phyloP scores from a whole-genome alignment of 2,329 filamentous ascomycete species.

The Stemphylium vesicarium region DNA sequence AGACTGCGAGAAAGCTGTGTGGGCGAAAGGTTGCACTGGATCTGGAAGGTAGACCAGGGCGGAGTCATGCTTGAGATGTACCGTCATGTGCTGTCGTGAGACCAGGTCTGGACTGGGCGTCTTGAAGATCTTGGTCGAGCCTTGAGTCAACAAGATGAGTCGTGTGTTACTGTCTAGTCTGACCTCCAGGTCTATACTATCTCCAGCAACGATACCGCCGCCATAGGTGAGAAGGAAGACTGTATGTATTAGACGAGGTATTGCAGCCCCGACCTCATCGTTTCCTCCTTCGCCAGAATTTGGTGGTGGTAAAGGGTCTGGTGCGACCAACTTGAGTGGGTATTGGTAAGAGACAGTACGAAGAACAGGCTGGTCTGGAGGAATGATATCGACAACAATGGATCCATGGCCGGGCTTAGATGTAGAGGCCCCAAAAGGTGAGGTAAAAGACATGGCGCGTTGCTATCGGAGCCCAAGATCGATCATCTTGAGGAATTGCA shows the following conservation, averaged over 20 bases:
- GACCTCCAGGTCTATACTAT: slow-evolving; percentile 76
- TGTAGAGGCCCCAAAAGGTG: slow-evolving; percentile 78
- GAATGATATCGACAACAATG: slow-evolving; percentile 75
- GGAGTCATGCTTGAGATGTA: slow-evolving; percentile 56
- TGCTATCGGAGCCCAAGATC: slow-evolving; percentile 13
- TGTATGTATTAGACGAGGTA: slow-evolving; percentile 66
- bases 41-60: slow-evolving; percentile 77
- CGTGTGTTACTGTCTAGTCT: slow-evolving; percentile 68
- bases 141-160: slow-evolving; percentile 68
- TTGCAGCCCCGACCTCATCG: background rate
- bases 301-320: slow-evolving; percentile 68
- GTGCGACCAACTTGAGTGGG: slow-evolving; percentile 90
- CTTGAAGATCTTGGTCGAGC: slow-evolving; percentile 96
- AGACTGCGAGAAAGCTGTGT: slow-evolving; percentile 81
- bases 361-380: slow-evolving; percentile 73
- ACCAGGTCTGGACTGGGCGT: slow-evolving; percentile 60
- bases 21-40: slow-evolving; percentile 87
- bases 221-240: slow-evolving; percentile 94
- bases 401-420: slow-evolving; percentile 78
- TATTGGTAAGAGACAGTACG: slow-evolving; percentile 86
- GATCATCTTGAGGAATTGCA: slow-evolving; percentile 18
- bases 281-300: slow-evolving; percentile 29
- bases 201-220: slow-evolving; percentile 88
- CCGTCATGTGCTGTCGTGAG: slow-evolving; percentile 58
- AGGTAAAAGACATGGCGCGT: slow-evolving; percentile 50